Conservation (phyloP, 2,329 filamentous ascomycete species). For the Penicillium sp. region DNA sequence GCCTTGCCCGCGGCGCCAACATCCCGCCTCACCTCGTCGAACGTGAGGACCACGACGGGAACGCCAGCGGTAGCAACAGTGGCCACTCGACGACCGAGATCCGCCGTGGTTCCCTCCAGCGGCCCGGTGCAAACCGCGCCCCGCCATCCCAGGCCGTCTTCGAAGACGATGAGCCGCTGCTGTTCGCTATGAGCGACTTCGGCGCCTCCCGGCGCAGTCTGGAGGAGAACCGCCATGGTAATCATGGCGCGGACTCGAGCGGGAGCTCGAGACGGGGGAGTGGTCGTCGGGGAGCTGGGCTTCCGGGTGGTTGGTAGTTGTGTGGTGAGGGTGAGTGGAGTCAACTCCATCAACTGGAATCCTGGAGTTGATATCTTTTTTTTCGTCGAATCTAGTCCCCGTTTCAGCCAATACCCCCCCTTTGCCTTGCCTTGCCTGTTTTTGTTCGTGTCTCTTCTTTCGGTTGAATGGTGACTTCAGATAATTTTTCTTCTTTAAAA, state of each 20-base stretch:
- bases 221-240: constrained; percentile 47
- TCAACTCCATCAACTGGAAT: not conserved
- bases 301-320: constrained; percentile 29
- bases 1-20: constrained; percentile 44
- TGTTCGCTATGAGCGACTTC: constrained; percentile 56
- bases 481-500: constrained; percentile 1
- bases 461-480: constrained; percentile 5
- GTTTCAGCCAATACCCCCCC: constrained; percentile 14
- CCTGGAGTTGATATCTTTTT: not conserved
- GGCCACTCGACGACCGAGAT: constrained; percentile 44
- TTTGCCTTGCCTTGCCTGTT: not conserved
- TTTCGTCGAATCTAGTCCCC: not conserved
- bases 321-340: not conserved
- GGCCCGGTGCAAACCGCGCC: constrained; percentile 43
- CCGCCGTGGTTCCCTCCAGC: constrained; percentile 44
- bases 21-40: constrained; percentile 43
- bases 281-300: constrained; percentile 42
- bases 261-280: constrained; percentile 44
- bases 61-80: constrained; percentile 49
- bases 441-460: constrained; percentile 1
- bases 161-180: constrained; percentile 53
- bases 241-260: constrained; percentile 38
- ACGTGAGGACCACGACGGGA: constrained; percentile 48
- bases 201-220: constrained; percentile 50
- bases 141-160: constrained; percentile 37